phyloP scores from a whole-genome alignment of 2,329 filamentous ascomycete genomes.

The Aureobasidium melanogenum region DNA sequence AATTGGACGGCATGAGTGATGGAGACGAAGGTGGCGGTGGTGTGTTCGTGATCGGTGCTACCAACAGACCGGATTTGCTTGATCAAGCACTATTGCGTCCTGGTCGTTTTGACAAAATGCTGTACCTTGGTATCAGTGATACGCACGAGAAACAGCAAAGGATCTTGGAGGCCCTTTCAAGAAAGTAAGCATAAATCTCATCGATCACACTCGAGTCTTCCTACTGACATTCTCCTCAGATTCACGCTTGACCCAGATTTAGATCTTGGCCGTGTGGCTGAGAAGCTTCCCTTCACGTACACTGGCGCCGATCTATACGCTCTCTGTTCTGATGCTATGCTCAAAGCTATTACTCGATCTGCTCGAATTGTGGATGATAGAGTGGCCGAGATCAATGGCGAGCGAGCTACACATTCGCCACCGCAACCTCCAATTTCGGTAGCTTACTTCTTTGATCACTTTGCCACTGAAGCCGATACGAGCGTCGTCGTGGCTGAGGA shows the following conservation, averaged over 20 bases:
- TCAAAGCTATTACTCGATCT: conserved; percentile 92
- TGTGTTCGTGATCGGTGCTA: conserved; percentile 94
- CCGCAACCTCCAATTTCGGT: conserved; percentile 55
- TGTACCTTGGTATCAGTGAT: conserved; percentile 92
- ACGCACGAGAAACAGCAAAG: conserved; percentile 94
- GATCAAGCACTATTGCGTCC: conserved; percentile 84
- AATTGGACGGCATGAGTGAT: conserved; percentile 95
- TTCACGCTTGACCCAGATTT: conserved; percentile 77
- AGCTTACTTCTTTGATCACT: conserved; percentile 92
- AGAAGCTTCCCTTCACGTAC: conserved; percentile 83
- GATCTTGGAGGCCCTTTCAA: conserved; percentile 85
- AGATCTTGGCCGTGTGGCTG: conserved; percentile 65
- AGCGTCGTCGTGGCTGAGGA: conserved; percentile 80
- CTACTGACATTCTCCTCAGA: conserved; percentile 36
- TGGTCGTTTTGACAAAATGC: conserved; percentile 95
- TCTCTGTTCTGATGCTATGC: conserved; percentile 94
- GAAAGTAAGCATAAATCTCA: conserved; percentile 59
- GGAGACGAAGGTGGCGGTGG: conserved; percentile 72
- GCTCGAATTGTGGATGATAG: conserved; percentile 76
- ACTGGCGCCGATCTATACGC: conserved; percentile 97
- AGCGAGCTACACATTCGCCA: conserved; percentile 25
- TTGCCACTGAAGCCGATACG: conserved; percentile 72
- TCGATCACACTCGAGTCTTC: not conserved
- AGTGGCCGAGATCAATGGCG: conserved; percentile 59
- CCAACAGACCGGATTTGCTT: conserved; percentile 85